Conservation (phyloP, 2,329 filamentous ascomycete genomes). For the Neofusicoccum sp. region DNA sequence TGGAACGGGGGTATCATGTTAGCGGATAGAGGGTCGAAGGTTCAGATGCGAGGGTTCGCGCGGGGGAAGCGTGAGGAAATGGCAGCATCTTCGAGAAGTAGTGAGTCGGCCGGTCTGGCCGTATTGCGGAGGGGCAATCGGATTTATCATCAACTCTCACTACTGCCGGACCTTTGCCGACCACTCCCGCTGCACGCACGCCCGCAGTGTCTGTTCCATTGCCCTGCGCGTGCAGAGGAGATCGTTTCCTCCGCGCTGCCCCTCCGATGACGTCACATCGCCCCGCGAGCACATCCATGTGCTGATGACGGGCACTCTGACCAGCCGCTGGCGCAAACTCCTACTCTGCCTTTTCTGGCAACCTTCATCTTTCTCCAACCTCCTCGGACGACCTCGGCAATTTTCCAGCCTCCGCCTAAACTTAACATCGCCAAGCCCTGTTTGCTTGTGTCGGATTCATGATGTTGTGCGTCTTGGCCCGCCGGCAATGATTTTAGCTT, state of each 20-base stretch:
- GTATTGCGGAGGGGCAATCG: conserved; percentile 15
- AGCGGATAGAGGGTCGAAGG: neutral
- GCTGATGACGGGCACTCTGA: neutral
- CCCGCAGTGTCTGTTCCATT: neutral
- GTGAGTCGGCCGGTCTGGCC: neutral
- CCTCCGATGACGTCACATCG: neutral
- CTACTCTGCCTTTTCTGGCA: neutral
- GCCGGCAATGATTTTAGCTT: neutral
- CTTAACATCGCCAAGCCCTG: neutral
- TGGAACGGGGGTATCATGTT: conserved; percentile 28
- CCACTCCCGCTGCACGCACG: neutral
- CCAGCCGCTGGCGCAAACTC: neutral
- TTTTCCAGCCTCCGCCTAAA: neutral
- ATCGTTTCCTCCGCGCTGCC: neutral
- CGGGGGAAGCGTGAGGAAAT: neutral
- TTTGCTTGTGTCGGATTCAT: neutral
- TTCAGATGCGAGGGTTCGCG: neutral
- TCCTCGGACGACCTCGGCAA: neutral
- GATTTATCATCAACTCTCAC: conserved; percentile 3
- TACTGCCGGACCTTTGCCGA: neutral
- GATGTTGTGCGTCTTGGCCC: neutral
- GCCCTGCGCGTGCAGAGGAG: neutral
- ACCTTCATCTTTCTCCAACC: neutral
- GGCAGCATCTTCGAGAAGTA: conserved; percentile 16
- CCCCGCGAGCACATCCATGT: neutral